Evolutionary conservation across 2,329 filamentous ascomycete genomes (phyloP).

Genomic region (Pseudocercospora musae): DNA sequence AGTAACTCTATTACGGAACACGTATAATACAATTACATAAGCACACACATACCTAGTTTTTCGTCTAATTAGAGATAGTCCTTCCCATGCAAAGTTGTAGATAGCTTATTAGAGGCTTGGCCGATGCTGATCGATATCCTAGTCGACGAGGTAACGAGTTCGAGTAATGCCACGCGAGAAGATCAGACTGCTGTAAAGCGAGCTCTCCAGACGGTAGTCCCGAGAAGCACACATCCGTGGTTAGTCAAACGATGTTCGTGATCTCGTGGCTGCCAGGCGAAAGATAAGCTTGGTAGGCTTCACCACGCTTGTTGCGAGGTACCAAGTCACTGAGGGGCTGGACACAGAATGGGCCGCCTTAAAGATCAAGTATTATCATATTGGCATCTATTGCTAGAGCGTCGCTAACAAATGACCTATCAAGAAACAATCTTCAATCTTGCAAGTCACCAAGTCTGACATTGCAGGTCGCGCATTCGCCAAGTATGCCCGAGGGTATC

Average conservation of each 20-base stretch:
- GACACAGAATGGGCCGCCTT: not conserved
- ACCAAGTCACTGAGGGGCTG: not conserved
- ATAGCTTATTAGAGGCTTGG: not conserved
- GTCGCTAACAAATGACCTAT: not conserved
- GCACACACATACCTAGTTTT: too few relatives aligned
- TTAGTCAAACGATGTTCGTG: not conserved
- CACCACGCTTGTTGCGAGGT: not conserved
- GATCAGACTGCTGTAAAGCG: not conserved
- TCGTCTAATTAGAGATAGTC: too few relatives aligned
- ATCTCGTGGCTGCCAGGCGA: not conserved
- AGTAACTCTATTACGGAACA: too few relatives aligned
- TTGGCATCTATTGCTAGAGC: not conserved
- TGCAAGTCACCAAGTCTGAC: constrained; percentile 4
- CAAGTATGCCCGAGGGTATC: constrained; percentile 11
- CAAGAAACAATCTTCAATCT: not conserved
- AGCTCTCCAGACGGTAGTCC: not conserved
- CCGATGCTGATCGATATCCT: not conserved
- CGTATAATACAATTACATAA: too few relatives aligned
- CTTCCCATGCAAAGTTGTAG: not conserved
- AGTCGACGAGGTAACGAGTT: not conserved
- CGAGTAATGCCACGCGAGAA: not conserved
- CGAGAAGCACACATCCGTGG: not conserved
- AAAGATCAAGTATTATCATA: not conserved
- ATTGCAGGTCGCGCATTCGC: not conserved
- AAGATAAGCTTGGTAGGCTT: not conserved